Base-by-base conservation (phyloP, 768 basidiomycete genomes). In the Leccinum truebloodii region DNA sequence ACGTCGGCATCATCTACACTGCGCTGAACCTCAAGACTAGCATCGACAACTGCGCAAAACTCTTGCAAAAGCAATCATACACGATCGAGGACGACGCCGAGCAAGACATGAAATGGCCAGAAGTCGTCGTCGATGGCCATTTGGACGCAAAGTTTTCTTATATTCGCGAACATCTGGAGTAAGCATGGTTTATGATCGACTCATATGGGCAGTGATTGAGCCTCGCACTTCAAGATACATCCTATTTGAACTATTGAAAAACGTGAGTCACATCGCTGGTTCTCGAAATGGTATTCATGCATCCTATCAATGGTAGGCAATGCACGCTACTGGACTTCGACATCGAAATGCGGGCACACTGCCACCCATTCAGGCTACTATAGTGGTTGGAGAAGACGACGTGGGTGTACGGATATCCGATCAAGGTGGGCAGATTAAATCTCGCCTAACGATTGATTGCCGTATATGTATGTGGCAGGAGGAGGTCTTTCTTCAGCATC, bases 391-490 rank as follows among this genome's bases (percentile, higher is more conserved):
- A 1, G 80, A 85, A 34, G 82, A 92, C 55, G 84, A 91, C 54
- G 82, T 96, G 51, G 82, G 85, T 6, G 82, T 96, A 54, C 87
- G 94, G 41, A 88, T 96, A 76, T 94, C 93, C n/a, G 94, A 96
- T 70, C 87, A 92, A 84, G 94, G 93, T 87, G 57, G 67, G 46
- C 24, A 44, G 44, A 39, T n/a, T 14, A 39, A 53, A 12, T 22
- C 26, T n/a, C 44, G 9, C 37, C 26, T 49, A 22, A 34, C 35
- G 24, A 26, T 50, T 32, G 32, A 55, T 10, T 61, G 55, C 54
- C 58, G 65, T 63, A 44, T 54, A 14, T 28, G 49, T 64, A 14
- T 28, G 50, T 64, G 54, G 4, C 69, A 89, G 94, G 92, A 39
- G 90, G 92, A 3, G 92, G 93, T 1, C 80, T 95, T 8, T 70